Evolutionary conservation across 345 rosid genomes (phyloP).

Genomic region (Toxicodendron radicans): DNA sequence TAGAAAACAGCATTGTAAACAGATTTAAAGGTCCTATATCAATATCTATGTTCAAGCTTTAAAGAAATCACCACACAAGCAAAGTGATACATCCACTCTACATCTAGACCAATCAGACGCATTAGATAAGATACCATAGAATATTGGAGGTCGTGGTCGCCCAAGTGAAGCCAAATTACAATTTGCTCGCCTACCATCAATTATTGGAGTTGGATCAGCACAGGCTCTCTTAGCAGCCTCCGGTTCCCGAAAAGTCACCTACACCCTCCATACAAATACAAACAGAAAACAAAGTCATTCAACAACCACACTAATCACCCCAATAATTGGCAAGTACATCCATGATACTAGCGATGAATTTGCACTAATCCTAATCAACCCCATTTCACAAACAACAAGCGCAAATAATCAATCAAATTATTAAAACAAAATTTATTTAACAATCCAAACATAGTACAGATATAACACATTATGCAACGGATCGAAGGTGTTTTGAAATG

Average conservation of each 20-base stretch:
- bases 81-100: neutral
- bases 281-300: slow-evolving; percentile 44
- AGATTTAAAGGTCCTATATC: neutral
- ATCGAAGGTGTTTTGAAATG: neutral
- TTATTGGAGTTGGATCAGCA: slow-evolving; percentile 75
- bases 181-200: slow-evolving; percentile 94
- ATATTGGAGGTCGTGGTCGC: slow-evolving; percentile 60
- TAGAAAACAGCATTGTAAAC: neutral
- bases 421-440: neutral
- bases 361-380: neutral
- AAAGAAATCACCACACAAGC: neutral
- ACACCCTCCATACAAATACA: slow-evolving; percentile 67
- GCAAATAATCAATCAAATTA: neutral
- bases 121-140: slow-evolving; percentile 48
- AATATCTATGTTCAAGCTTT: neutral
- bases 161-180: slow-evolving; percentile 98
- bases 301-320: slow-evolving; percentile 15
- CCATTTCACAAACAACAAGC: neutral
- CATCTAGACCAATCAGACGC: slow-evolving; percentile 35
- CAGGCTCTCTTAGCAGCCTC: slow-evolving; percentile 97
- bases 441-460: neutral
- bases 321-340: neutral
- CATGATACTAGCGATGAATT: neutral
- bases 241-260: slow-evolving; percentile 97
- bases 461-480: neutral